These are phyloP conservation scores for Suhomyces ambrosiae DNA, from an alignment of 1,139 yeast genomes.

Conservation along the genomic window DNA sequence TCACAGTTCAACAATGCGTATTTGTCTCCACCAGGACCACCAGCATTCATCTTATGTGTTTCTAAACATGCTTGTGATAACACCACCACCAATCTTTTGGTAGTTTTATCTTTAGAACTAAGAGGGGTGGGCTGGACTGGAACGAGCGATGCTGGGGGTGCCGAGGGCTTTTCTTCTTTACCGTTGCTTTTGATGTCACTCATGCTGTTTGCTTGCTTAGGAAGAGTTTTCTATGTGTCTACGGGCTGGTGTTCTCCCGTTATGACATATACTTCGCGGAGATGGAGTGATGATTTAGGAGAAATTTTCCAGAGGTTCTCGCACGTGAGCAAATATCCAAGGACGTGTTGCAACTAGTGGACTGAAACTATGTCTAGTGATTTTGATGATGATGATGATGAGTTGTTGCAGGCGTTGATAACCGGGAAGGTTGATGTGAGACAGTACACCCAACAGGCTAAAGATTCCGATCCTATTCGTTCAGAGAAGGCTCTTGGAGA, in stretches of 20 bases:
- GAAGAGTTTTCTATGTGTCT: not conserved
- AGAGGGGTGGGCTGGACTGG: conserved; percentile 85
- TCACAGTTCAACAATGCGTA: conserved; percentile 94
- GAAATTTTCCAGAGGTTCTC: conserved; percentile 10
- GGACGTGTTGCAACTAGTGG: not conserved
- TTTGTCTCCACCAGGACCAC: conserved; percentile 83
- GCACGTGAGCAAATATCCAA: conserved; percentile 10
- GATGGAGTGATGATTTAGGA: conserved; percentile 1
- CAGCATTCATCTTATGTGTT: conserved; percentile 81
- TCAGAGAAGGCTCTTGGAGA: not conserved
- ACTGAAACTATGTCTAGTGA: conserved; percentile 21
- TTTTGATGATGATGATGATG: conserved; percentile 48
- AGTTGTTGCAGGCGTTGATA: conserved; percentile 26
- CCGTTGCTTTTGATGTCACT: conserved; percentile 10
- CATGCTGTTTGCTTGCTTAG: conserved; percentile 2
- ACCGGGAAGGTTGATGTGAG: conserved; percentile 15
- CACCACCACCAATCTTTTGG: conserved; percentile 87
- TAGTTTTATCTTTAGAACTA: conserved; percentile 77
- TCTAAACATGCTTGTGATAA: conserved; percentile 94
- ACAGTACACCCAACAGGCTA: not conserved
- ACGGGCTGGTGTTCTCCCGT: too few relatives aligned
- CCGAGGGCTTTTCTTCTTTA: conserved; percentile 31
- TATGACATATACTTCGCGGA: not conserved
- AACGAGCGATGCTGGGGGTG: conserved; percentile 70
- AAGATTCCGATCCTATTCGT: not conserved